Evolutionary conservation across 1,139 yeast genomes (phyloP).

Genomic region (Debaryomyces udenii): DNA sequence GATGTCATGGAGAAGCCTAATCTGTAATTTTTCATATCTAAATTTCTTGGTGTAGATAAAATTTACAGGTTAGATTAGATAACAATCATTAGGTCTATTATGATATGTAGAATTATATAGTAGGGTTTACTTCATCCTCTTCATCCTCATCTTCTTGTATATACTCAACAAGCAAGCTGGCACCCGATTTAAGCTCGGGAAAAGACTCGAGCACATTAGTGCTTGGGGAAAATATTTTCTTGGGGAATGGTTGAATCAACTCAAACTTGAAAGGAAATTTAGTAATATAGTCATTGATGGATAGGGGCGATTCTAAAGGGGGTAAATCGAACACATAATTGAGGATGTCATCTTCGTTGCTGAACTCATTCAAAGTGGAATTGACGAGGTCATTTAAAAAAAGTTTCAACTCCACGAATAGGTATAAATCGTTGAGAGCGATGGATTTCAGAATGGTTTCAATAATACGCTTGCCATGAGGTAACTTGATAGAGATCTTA

Average conservation of each 20-base stretch:
- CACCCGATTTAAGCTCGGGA: conserved; percentile 40
- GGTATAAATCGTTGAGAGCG: conserved; percentile 63
- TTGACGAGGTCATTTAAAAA: conserved; percentile 20
- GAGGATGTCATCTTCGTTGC: conserved; percentile 17
- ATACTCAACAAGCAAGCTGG: conserved; percentile 43
- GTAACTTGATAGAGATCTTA: conserved; percentile 44
- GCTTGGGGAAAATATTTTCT: conserved; percentile 28
- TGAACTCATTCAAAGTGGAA: conserved; percentile 16
- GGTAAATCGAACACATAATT: conserved; percentile 16
- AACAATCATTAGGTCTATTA: conserved; percentile 1
- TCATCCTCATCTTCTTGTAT: conserved; percentile 24
- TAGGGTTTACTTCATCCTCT: conserved; percentile 16
- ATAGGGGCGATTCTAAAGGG: conserved; percentile 13
- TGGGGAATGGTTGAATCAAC: conserved; percentile 49
- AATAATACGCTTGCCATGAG: conserved; percentile 64
- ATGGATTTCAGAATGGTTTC: conserved; percentile 53
- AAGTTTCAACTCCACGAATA: conserved; percentile 57
- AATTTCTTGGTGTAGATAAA: too few relatives aligned
- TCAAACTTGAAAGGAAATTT: conserved; percentile 39
- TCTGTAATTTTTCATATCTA: conserved; percentile 3
- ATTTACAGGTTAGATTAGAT: conserved; percentile 10
- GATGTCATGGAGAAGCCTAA: neutral
- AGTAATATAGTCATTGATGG: conserved; percentile 24
- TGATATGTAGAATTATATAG: neutral
- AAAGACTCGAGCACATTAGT: conserved; percentile 23